Evolutionary conservation across 495 filamentous ascomycete species (phyloP), one percentile per base, ranked within the genome.

Genomic region (Aspergillus carlsbadensis): DNA sequence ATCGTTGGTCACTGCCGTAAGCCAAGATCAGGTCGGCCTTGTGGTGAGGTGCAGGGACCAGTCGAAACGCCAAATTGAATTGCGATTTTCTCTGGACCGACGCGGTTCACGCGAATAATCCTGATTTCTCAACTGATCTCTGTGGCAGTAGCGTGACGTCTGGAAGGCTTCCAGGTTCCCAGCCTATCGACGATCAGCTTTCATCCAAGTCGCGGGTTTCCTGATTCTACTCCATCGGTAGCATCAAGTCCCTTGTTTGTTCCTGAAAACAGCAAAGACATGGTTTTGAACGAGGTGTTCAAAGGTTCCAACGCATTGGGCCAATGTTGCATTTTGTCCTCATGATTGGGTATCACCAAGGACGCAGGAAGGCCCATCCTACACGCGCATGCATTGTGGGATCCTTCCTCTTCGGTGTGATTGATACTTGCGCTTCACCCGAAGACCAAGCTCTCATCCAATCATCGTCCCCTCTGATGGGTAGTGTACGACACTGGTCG

Each of bases 261-360:
- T n/a, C 20, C 20, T 44, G 17, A 34, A 41, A 13, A n/a, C 41
- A 36, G 20, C 26, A 46, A 29, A n/a, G 33, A 29, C 29, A 29
- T 26, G n/a, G 40, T 42, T 54, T 39, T 36, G 13, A 29, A 35
- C 40, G 26, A 5, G 21, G 24, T 43, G 39, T 29, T 35, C 42
- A 54, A 10, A 54, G 52, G 42, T 37, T 46, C 42, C 52, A 54
- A n/a, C 52, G 33, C 42, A 54, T 45, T 31, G 33, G 52, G 42
- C 52, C 13, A 24, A 40, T 52, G 34, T 26, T 18, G 22, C 34
- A 36, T 44, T 43, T 11, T 34, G 18, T 43, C 31, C 52, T 22
- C 41, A 37, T 39, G 41, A 54, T 54, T 54, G 41, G 51, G 42
- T 54, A 46, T 46, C 31, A 42, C 42, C 42, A 37, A 36, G 52